phyloP scores from a whole-genome alignment of 345 rosid genomes.

The Rhodamnia argentea region DNA sequence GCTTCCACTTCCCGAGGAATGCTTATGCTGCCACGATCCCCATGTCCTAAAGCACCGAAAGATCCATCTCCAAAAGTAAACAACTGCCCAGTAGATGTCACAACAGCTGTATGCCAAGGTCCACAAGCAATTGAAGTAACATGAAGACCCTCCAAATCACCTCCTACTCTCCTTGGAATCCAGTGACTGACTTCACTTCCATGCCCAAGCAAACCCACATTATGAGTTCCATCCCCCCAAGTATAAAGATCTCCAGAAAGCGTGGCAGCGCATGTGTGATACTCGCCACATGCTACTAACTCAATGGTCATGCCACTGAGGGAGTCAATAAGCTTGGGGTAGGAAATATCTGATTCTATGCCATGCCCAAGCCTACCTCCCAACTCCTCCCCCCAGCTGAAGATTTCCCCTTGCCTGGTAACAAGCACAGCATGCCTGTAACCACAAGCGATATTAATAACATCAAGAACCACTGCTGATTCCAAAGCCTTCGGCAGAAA shows the following conservation, averaged over 20 bases:
- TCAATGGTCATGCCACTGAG: conserved; percentile 55
- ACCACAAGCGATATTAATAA: conserved; percentile 71
- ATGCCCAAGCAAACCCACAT: conserved; percentile 66
- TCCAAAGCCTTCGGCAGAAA: conserved; percentile 70
- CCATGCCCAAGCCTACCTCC: conserved; percentile 97
- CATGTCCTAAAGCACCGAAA: conserved; percentile 87
- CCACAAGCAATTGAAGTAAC: conserved; percentile 67
- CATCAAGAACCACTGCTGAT: conserved; percentile 64
- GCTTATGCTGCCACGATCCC: conserved; percentile 43
- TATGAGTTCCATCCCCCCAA: conserved; percentile 82
- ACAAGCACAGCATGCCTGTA: conserved; percentile 72
- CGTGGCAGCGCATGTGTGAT: conserved; percentile 76
- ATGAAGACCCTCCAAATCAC: conserved; percentile 43
- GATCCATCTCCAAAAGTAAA: conserved; percentile 96
- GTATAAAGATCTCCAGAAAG: conserved; percentile 74
- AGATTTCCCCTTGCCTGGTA: conserved; percentile 73
- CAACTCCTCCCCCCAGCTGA: conserved; percentile 83
- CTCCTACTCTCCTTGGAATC: conserved; percentile 63
- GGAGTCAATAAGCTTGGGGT: conserved; percentile 54
- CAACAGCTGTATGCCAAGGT: conserved; percentile 81
- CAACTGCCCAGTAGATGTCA: conserved; percentile 61
- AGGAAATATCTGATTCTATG: conserved; percentile 33
- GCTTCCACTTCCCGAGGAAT: conserved; percentile 74
- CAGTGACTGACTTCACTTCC: conserved; percentile 72
- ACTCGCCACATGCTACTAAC: conserved; percentile 77